Evolutionary conservation across 2,329 filamentous ascomycete species (phyloP).

Genomic region (Nigrospora oryzae): DNA sequence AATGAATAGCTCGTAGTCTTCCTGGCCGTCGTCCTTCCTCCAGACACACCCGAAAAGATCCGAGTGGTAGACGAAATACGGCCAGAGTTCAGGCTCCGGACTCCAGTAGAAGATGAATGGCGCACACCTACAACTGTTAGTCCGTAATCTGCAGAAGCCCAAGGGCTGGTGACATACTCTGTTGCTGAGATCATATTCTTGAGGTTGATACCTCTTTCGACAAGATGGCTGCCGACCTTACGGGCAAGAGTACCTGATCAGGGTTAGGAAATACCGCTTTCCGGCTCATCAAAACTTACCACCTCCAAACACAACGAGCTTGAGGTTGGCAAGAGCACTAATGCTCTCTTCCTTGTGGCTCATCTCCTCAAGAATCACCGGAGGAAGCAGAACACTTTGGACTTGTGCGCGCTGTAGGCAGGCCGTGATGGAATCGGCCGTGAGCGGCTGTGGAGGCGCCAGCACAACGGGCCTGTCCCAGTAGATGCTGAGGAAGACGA

Average conservation of each 20-base stretch:
- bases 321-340: conserved; percentile 21
- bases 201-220: conserved; percentile 23
- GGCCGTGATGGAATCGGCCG: conserved; percentile 21
- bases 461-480: conserved; percentile 18
- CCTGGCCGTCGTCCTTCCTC: conserved; percentile 17
- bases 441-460: conserved; percentile 21
- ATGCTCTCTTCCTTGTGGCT: conserved; percentile 21
- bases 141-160: no score
- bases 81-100: conserved; percentile 25
- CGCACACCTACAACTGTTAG: conserved; percentile 12
- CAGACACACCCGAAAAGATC: conserved; percentile 32
- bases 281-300: conserved; percentile 17
- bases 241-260: conserved; percentile 24
- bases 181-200: conserved; percentile 30
- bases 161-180: conserved; percentile 23
- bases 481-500: conserved; percentile 18
- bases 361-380: conserved; percentile 35
- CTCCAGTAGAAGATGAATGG: conserved; percentile 26
- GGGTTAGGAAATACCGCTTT: background rate
- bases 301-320: conserved; percentile 26
- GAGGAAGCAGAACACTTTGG: conserved; percentile 19
- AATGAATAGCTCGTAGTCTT: conserved; percentile 20
- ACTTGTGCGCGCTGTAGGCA: no score
- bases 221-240: conserved; percentile 27
- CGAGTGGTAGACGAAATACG: conserved; percentile 32